These are phyloP conservation scores for Macadamia tetraphylla DNA, from an alignment of 164 flowering plant genomes.

Conservation along the genomic window DNA sequence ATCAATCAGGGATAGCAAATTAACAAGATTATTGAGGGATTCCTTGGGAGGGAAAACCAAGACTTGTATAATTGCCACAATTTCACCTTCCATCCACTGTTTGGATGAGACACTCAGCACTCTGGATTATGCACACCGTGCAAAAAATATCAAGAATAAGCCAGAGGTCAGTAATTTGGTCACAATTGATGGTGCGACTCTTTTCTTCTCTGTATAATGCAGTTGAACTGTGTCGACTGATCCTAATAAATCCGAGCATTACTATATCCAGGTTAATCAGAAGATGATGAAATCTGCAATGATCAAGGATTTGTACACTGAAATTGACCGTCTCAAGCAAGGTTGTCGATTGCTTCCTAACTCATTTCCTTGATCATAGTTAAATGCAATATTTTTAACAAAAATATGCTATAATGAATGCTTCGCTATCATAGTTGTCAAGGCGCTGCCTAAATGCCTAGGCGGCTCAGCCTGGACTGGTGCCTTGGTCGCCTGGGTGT, in stretches of 20 bases:
- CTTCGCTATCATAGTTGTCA: too few species aligned
- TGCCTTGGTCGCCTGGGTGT: too few species aligned
- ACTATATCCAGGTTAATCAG: slow-evolving; percentile 75
- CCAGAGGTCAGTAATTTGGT: slow-evolving; percentile 66
- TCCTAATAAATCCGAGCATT: slow-evolving; percentile 6
- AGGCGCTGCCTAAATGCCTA: too few species aligned
- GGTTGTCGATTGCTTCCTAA: slow-evolving; percentile 36
- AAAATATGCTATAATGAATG: too few species aligned
- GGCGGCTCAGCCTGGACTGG: too few species aligned
- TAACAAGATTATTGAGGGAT: slow-evolving; percentile 75
- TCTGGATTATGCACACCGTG: slow-evolving; percentile 95
- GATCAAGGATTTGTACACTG: slow-evolving; percentile 89
- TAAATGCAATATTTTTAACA: too few species aligned
- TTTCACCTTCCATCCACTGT: slow-evolving; percentile 72
- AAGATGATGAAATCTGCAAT: slow-evolving; percentile 99
- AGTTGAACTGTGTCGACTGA: background rate
- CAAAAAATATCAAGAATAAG: slow-evolving; percentile 91
- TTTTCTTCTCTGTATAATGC: background rate
- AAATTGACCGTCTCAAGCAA: slow-evolving; percentile 95
- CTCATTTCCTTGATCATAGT: background rate
- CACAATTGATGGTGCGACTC: background rate
- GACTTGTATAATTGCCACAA: slow-evolving; percentile 81
- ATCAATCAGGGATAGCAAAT: slow-evolving; percentile 68
- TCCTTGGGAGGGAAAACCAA: slow-evolving; percentile 90
- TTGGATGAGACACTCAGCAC: slow-evolving; percentile 94